Percentiles rank a stretch among this genome's conserved stretches.
Conservation (phyloP, 768 basidiomycete genomes). For the Paxillus rubicundulus region DNA sequence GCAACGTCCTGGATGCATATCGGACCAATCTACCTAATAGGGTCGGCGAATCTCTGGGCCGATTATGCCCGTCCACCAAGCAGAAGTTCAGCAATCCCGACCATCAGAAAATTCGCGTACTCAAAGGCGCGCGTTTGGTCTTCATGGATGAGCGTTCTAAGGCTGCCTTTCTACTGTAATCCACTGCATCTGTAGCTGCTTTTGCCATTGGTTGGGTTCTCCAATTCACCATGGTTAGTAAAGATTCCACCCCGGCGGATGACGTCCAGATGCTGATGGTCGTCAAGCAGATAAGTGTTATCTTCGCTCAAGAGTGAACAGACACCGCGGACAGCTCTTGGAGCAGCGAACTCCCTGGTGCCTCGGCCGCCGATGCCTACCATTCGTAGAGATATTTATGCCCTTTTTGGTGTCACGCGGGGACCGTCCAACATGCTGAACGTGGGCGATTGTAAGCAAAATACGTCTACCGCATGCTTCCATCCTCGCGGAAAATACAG, state of each 20-base stretch:
- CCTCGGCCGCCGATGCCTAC: constrained; percentile 8
- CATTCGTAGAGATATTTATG: constrained; percentile 3
- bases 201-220: constrained; percentile 14
- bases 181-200: constrained; percentile 6
- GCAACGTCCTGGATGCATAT: constrained; percentile 54
- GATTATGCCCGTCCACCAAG: constrained; percentile 12
- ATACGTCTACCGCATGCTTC: background rate
- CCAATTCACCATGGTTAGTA: constrained; percentile 19
- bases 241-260: constrained; percentile 15
- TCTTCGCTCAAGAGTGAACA: constrained; percentile 8
- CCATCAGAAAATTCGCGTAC: constrained; percentile 41
- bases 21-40: constrained; percentile 25
- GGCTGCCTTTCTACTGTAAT: constrained; percentile 42
- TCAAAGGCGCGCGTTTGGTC: constrained; percentile 48
- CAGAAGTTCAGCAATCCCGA: constrained; percentile 10
- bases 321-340: constrained; percentile 7
- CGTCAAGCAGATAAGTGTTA: background rate
- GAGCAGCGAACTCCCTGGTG: constrained; percentile 8
- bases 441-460: constrained; percentile 17
- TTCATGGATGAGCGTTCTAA: constrained; percentile 47
- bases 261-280: constrained; percentile 1
- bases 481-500: background rate
- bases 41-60: constrained; percentile 10
- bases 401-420: constrained; percentile 1
- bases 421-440: background rate